A percentile compares a stretch with the other conserved stretches of the same genome.
These are phyloP conservation scores for Chaetomium tenue DNA, from an alignment of 495 filamentous ascomycete species.

Conservation along the genomic window DNA sequence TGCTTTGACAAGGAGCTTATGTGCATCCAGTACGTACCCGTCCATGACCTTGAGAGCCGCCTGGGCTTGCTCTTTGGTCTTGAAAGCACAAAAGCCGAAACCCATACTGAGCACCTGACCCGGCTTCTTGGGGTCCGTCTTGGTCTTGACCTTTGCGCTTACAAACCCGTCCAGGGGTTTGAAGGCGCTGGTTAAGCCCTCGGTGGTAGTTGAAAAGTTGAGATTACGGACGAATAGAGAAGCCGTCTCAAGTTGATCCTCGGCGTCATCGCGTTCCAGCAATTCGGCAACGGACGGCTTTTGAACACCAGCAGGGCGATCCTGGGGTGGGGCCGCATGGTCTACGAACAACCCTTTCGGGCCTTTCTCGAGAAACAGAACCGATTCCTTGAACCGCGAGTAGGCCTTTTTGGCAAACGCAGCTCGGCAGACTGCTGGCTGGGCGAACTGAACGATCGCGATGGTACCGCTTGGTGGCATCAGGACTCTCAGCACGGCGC, in stretches of 20 bases:
- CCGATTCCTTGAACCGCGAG: slow-evolving; percentile 82
- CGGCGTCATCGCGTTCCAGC: slow-evolving; percentile 56
- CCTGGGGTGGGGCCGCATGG: slow-evolving; percentile 35
- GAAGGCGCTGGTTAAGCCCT: slow-evolving; percentile 70
- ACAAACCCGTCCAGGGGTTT: slow-evolving; percentile 79
- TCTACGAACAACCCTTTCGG: slow-evolving; percentile 74
- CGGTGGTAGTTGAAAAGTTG: slow-evolving; percentile 82
- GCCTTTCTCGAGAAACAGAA: slow-evolving; percentile 91
- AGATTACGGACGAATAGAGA: slow-evolving; percentile 93
- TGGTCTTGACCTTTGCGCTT: slow-evolving; percentile 81
- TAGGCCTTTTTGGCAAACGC: slow-evolving; percentile 85
- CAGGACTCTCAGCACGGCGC: slow-evolving; percentile 69
- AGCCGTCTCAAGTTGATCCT: slow-evolving; percentile 58
- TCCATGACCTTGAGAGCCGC: slow-evolving; percentile 81
- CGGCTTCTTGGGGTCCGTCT: slow-evolving; percentile 78
- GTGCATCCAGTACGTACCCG: slow-evolving; percentile 77
- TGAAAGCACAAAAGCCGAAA: slow-evolving; percentile 92
- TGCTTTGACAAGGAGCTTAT: slow-evolving; percentile 76
- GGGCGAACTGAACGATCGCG: slow-evolving; percentile 83
- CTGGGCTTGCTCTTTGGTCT: slow-evolving; percentile 68
- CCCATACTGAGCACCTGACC: slow-evolving; percentile 90
- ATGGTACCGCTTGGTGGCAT: slow-evolving; percentile 93
- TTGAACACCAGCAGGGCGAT: slow-evolving; percentile 39
- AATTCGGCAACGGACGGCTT: slow-evolving; percentile 49
- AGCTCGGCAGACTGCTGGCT: slow-evolving; percentile 70